Conservation (phyloP, 2,329 filamentous ascomycete genomes). For the Microcera coccophila region DNA sequence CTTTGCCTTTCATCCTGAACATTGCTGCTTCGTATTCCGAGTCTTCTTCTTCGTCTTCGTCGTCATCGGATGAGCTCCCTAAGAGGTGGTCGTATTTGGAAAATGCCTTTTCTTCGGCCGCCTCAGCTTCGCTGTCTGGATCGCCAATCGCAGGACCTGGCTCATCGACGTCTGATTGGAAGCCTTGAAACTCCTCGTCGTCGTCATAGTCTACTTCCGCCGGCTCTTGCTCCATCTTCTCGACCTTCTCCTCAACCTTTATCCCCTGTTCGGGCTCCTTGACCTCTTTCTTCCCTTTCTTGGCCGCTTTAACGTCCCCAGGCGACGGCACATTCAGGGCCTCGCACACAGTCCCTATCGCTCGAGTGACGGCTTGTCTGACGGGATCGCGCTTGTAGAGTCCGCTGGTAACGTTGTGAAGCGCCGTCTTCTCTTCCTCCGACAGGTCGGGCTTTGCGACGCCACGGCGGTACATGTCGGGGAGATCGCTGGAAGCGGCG, state of each 20-base stretch:
- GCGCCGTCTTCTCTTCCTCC: slow-evolving; percentile 47
- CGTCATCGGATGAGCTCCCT: slow-evolving; percentile 40
- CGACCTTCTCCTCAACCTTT: slow-evolving; percentile 17
- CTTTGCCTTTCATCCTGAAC: slow-evolving; percentile 31
- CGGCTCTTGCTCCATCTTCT: slow-evolving; percentile 14
- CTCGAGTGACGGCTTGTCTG: slow-evolving; percentile 46
- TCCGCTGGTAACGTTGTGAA: slow-evolving; percentile 59
- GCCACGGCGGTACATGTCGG: slow-evolving; percentile 44
- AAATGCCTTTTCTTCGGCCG: slow-evolving; percentile 32
- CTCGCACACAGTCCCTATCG: slow-evolving; percentile 47
- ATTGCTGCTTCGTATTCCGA: slow-evolving; percentile 33
- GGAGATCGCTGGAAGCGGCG: slow-evolving; percentile 48
- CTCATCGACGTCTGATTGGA: slow-evolving; percentile 30
- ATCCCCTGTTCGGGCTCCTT: slow-evolving; percentile 29
- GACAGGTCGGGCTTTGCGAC: slow-evolving; percentile 49
- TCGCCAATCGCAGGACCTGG: slow-evolving; percentile 18
- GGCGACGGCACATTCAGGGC: slow-evolving; percentile 47
- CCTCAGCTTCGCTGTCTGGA: slow-evolving; percentile 23
- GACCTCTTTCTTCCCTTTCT: slow-evolving; percentile 31
- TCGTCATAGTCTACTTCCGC: slow-evolving; percentile 28
- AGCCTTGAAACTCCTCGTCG: slow-evolving; percentile 37
- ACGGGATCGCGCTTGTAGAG: slow-evolving; percentile 52
- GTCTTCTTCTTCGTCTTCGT: slow-evolving; percentile 34
- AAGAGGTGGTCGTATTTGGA: slow-evolving; percentile 46
- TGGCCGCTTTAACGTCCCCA: slow-evolving; percentile 33